Conservation (phyloP, 2,329 filamentous ascomycete species). For the Sclerotinia trifoliorum region DNA sequence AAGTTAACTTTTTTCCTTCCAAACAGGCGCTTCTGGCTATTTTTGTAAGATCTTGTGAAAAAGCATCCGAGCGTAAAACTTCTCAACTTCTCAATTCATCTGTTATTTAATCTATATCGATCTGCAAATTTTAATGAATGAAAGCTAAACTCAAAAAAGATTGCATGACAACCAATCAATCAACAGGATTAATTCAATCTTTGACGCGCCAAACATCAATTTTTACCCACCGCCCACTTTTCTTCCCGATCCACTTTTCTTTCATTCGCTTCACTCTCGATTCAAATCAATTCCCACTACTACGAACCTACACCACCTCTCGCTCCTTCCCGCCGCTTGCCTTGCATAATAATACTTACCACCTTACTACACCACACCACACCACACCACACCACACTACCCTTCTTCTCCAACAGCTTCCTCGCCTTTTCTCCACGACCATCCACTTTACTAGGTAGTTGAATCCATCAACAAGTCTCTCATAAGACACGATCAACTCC, state of each 20-base stretch:
- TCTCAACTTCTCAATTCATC: not conserved
- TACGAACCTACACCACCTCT: not conserved
- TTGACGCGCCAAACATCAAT: constrained; percentile 5
- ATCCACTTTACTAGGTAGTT: not conserved
- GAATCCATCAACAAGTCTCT: not conserved
- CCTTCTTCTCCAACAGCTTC: not conserved
- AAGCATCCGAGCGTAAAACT: not conserved
- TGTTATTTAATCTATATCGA: not conserved
- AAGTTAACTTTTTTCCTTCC: too few relatives aligned
- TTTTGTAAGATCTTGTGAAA: not conserved
- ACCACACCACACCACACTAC: not conserved
- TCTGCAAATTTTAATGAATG: not conserved
- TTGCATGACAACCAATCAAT: not conserved
- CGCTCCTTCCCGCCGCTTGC: not conserved
- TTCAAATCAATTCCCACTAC: not conserved
- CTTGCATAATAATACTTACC: not conserved
- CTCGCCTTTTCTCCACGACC: not conserved
- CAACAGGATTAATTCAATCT: not conserved
- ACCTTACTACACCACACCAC: not conserved
- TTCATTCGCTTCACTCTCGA: not conserved
- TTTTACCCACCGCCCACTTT: not conserved
- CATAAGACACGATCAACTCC: not conserved
- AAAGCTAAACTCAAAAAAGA: not conserved
- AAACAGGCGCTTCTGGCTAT: too few relatives aligned
- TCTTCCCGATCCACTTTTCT: not conserved